Evolutionary conservation across 371 early-diverging fungal species (phyloP).

Genomic region (Mortierella sp.): DNA sequence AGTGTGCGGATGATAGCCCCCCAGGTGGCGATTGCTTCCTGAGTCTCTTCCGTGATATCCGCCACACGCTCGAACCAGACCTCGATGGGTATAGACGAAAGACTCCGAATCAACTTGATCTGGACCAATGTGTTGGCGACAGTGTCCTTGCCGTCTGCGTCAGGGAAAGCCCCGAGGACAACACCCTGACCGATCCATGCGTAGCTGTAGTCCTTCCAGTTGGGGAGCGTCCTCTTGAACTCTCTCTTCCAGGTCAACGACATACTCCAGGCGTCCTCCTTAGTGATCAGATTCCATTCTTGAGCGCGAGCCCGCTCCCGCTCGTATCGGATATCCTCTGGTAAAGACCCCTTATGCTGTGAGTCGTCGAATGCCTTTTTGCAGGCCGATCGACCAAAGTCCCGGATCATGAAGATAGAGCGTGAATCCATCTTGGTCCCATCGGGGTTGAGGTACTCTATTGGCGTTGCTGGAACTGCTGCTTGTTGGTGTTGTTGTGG

Average conservation of each 20-base stretch:
- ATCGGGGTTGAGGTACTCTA: constrained; percentile 42
- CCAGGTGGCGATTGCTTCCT: constrained; percentile 31
- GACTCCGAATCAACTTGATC: constrained; percentile 48
- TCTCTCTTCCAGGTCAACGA: constrained; percentile 43
- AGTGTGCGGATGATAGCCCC: constrained; percentile 34
- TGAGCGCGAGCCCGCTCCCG: constrained; percentile 24
- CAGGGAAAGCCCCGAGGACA: constrained; percentile 37
- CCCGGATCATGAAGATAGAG: constrained; percentile 45
- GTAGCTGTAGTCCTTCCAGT: constrained; percentile 40
- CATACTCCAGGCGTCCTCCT: constrained; percentile 22
- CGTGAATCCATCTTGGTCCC: constrained; percentile 46
- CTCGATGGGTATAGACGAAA: constrained; percentile 52
- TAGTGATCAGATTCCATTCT: constrained; percentile 20
- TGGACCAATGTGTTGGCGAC: constrained; percentile 32
- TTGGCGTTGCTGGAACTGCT: neutral
- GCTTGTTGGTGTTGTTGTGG: constrained; percentile 8
- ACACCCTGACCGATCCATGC: constrained; percentile 55
- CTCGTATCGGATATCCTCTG: constrained; percentile 18
- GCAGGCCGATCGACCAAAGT: constrained; percentile 34
- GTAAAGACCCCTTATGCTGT: constrained; percentile 3
- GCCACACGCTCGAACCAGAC: constrained; percentile 48
- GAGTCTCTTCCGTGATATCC: constrained; percentile 44
- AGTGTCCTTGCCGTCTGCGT: constrained; percentile 33
- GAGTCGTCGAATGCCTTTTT: constrained; percentile 18
- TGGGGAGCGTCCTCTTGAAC: constrained; percentile 42